Evolutionary conservation across 1,284 basidiomycete genomes (phyloP).

Genomic region (Cryptococcus sp.): DNA sequence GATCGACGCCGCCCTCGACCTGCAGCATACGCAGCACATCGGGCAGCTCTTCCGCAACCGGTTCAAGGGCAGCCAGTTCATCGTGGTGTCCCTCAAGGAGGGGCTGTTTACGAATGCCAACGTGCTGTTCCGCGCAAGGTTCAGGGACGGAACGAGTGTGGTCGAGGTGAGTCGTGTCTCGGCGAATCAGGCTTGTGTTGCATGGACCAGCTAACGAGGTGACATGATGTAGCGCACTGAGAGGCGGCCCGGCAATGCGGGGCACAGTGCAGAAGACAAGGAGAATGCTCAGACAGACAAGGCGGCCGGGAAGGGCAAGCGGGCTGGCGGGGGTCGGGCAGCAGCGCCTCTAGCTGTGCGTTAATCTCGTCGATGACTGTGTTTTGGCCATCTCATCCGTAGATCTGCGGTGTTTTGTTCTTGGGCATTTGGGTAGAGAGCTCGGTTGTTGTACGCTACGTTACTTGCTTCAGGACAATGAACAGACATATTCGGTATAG

Average conservation of each 20-base stretch:
- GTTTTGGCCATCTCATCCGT: background rate
- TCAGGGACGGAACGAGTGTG: constrained; percentile 86
- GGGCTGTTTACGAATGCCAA: constrained; percentile 98
- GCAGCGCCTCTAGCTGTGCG: constrained; percentile 14
- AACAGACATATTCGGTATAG: background rate
- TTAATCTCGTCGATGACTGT: constrained; percentile 2
- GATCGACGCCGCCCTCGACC: constrained; percentile 92
- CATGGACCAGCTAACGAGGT: background rate
- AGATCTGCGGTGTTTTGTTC: background rate
- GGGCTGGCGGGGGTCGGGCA: constrained; percentile 3
- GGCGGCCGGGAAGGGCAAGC: constrained; percentile 11
- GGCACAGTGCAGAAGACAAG: constrained; percentile 26
- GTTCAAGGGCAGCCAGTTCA: constrained; percentile 95
- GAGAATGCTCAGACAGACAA: constrained; percentile 24
- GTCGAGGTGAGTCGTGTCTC: constrained; percentile 60
- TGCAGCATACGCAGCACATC: constrained; percentile 95
- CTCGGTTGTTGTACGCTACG: constrained; percentile 1
- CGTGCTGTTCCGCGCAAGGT: constrained; percentile 86
- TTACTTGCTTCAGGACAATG: background rate
- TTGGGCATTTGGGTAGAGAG: background rate
- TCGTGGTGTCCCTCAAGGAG: constrained; percentile 96
- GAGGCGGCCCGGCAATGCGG: constrained; percentile 20
- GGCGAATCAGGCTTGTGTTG: background rate
- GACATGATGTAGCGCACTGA: constrained; percentile 33
- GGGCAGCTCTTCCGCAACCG: constrained; percentile 92